Evolutionary conservation across 2,329 filamentous ascomycete species (phyloP).

Genomic region (Colletotrichum destructivum): DNA sequence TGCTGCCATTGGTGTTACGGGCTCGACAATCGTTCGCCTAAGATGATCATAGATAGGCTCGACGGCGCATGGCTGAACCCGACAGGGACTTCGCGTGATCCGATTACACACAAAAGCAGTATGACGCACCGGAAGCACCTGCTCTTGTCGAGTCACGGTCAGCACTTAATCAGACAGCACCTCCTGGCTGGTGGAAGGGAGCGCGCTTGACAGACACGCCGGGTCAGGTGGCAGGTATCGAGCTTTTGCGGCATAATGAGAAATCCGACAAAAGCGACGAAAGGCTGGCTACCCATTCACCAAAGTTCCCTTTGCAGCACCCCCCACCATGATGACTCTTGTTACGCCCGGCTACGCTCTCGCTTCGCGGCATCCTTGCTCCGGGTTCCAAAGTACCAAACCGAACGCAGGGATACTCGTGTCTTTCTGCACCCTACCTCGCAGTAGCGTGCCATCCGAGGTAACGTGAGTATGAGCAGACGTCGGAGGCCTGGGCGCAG

Average conservation of each 20-base stretch:
- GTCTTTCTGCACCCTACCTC: slow-evolving; percentile 12
- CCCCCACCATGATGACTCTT: slow-evolving; percentile 19
- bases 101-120: neutral
- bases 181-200: neutral
- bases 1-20: neutral
- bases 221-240: neutral
- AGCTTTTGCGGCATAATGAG: neutral
- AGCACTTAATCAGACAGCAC: slow-evolving; percentile 19
- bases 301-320: slow-evolving; percentile 26
- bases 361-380: slow-evolving; percentile 31
- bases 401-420: slow-evolving; percentile 19
- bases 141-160: slow-evolving; percentile 7
- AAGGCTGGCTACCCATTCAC: neutral
- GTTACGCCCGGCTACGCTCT: slow-evolving; percentile 31
- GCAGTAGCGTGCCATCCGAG: slow-evolving; percentile 22
- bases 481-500: slow-evolving; percentile 16
- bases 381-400: slow-evolving; percentile 11
- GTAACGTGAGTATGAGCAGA: slow-evolving; percentile 3
- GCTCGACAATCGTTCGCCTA: slow-evolving; percentile 3
- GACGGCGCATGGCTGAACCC: neutral
- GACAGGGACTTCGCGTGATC: slow-evolving; percentile 3
- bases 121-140: neutral
- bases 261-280: slow-evolving; percentile 10
- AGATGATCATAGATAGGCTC: neutral
- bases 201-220: neutral